These are phyloP conservation scores for Exophiala bonariae DNA, from an alignment of 2,329 filamentous ascomycete species.

Conservation along the genomic window DNA sequence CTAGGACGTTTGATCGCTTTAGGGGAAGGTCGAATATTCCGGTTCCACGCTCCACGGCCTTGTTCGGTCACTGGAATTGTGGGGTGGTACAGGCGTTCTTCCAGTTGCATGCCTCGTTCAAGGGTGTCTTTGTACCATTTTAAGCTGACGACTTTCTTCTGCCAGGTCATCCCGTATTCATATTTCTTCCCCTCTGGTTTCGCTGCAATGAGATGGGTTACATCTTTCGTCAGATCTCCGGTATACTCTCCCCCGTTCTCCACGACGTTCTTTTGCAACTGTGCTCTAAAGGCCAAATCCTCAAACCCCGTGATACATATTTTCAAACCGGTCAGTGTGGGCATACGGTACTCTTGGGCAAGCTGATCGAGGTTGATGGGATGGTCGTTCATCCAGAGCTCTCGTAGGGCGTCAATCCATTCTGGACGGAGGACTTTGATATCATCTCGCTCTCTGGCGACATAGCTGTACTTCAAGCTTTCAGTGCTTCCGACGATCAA, in stretches of 20 bases:
- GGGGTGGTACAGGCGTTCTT: conserved; percentile 83
- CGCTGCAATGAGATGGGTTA: conserved; percentile 84
- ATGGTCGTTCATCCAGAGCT: conserved; percentile 76
- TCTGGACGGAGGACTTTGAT: conserved; percentile 77
- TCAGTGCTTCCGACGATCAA: conserved; percentile 86
- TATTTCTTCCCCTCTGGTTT: conserved; percentile 86
- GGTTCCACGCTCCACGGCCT: conserved; percentile 75
- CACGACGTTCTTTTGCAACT: conserved; percentile 67
- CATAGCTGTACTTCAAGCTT: conserved; percentile 93
- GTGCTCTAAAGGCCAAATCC: conserved; percentile 64
- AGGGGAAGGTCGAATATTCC: conserved; percentile 47
- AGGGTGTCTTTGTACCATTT: conserved; percentile 86
- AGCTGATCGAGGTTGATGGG: conserved; percentile 71
- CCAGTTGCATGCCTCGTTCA: conserved; percentile 83
- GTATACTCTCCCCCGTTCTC: conserved; percentile 79
- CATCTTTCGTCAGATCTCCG: conserved; percentile 79
- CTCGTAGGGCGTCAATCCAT: conserved; percentile 80
- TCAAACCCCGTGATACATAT: conserved; percentile 72
- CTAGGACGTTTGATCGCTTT: conserved; percentile 61
- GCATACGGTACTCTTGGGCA: conserved; percentile 57
- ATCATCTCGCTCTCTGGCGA: conserved; percentile 84
- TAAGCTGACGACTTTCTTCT: conserved; percentile 72
- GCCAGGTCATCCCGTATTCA: conserved; percentile 79
- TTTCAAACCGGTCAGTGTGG: conserved; percentile 52
- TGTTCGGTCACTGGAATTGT: conserved; percentile 67